These are phyloP conservation scores for Collybia sp. DNA, from an alignment of 768 basidiomycete species.

Conservation along the genomic window DNA sequence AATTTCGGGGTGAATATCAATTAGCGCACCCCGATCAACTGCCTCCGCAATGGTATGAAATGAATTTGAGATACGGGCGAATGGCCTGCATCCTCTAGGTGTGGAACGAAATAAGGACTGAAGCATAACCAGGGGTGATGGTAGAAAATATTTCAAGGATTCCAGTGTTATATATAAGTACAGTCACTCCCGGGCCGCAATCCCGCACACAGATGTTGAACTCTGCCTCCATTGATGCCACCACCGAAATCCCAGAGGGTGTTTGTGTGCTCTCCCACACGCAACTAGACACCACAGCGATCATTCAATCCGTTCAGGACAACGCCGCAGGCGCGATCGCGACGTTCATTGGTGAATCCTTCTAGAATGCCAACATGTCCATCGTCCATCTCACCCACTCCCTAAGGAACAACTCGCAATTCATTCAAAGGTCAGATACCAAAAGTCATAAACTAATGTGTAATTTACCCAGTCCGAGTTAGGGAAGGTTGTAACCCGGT, in stretches of 20 bases:
- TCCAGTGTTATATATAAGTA: too few species aligned
- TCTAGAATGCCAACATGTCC: not conserved
- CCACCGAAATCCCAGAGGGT: conserved; percentile 38
- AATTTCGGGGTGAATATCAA: conserved; percentile 83
- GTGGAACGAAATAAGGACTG: too few species aligned
- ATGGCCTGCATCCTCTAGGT: too few species aligned
- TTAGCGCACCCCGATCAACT: conserved; percentile 17
- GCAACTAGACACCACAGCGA: conserved; percentile 48
- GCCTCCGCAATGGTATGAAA: too few species aligned
- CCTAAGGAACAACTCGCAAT: conserved; percentile 68
- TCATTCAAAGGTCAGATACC: conserved; percentile 67
- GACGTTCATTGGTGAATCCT: conserved; percentile 60
- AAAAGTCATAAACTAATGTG: not conserved
- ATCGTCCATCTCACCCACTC: conserved; percentile 1
- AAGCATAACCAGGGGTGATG: too few species aligned
- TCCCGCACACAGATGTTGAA: too few species aligned
- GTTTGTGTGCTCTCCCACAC: conserved; percentile 55
- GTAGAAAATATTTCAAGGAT: too few species aligned
- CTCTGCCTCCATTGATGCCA: conserved; percentile 39
- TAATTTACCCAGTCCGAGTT: not conserved
- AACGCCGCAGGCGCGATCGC: conserved; percentile 68
- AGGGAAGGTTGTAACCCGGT: conserved; percentile 67
- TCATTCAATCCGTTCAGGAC: conserved; percentile 60
- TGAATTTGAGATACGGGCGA: too few species aligned
- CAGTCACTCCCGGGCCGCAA: too few species aligned